Evolutionary conservation across 768 basidiomycete genomes (phyloP).

Genomic region (Lentinus tigrinus): DNA sequence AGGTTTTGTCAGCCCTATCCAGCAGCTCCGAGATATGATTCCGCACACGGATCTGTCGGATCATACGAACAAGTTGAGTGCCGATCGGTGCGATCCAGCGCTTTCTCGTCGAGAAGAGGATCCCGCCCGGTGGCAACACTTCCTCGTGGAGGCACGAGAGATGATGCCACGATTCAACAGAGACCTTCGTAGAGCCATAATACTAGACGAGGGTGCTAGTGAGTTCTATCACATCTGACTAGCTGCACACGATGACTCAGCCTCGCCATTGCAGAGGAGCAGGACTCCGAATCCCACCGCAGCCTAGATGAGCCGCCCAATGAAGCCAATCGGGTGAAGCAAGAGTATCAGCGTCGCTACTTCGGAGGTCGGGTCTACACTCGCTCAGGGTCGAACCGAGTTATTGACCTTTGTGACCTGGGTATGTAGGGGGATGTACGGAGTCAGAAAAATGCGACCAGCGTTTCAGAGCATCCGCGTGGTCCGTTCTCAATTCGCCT

Average conservation of each 20-base stretch:
- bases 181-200: slow-evolving; percentile 4
- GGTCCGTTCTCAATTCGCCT: background rate
- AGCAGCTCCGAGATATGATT: slow-evolving; percentile 8
- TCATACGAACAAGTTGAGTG: background rate
- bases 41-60: background rate
- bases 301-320: background rate
- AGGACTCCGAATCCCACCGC: background rate
- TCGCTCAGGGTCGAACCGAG: background rate
- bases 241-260: background rate
- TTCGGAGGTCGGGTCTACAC: slow-evolving; percentile 16
- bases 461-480: slow-evolving; percentile 17
- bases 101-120: slow-evolving; percentile 3
- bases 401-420: slow-evolving; percentile 7
- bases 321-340: slow-evolving; percentile 3
- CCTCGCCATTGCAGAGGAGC: background rate
- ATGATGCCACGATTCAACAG: slow-evolving; percentile 10
- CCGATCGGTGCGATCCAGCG: slow-evolving; percentile 1
- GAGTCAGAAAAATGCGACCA: background rate
- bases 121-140: slow-evolving; percentile 3
- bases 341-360: slow-evolving; percentile 5
- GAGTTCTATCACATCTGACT: background rate
- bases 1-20: slow-evolving; percentile 1
- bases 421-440: background rate
- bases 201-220: background rate
- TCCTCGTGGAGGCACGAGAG: background rate